A percentile compares a stretch with the other conserved stretches of the same genome.
Conservation (phyloP, 1,284 basidiomycete genomes). For the Inonotus hispidus region DNA sequence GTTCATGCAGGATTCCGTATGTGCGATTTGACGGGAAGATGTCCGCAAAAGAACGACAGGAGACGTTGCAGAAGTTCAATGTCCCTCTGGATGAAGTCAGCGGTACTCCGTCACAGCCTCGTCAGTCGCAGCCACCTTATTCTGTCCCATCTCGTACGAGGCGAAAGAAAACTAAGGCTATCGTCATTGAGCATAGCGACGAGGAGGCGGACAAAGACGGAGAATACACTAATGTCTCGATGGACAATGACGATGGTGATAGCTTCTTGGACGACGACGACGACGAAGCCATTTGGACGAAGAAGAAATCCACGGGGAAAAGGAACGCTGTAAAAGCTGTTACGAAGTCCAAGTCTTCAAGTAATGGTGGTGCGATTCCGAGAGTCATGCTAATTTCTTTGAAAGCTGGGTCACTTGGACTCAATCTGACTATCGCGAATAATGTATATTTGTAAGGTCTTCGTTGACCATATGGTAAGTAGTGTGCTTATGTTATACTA, state of each 20-base stretch:
- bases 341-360: constrained; percentile 14
- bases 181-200: constrained; percentile 23
- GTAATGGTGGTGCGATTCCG: constrained; percentile 43
- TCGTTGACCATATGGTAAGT: neutral
- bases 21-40: constrained; percentile 81
- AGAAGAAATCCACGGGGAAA: constrained; percentile 32
- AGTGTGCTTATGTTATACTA: constrained; percentile 12
- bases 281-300: constrained; percentile 28
- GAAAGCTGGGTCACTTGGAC: constrained; percentile 76
- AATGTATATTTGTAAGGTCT: constrained; percentile 77
- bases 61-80: constrained; percentile 70
- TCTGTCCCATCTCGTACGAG: constrained; percentile 17
- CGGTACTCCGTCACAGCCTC: constrained; percentile 12
- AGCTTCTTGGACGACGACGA: constrained; percentile 40
- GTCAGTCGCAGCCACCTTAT: constrained; percentile 17
- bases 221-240: constrained; percentile 28
- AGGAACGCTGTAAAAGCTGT: constrained; percentile 25
- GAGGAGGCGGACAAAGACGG: constrained; percentile 32
- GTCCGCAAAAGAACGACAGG: constrained; percentile 72
- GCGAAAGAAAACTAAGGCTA: constrained; percentile 15
- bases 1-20: constrained; percentile 54
- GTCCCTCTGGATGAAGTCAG: constrained; percentile 41
- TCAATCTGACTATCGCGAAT: constrained; percentile 87
- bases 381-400: constrained; percentile 84
- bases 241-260: constrained; percentile 30